phyloP scores from a whole-genome alignment of 192 early-diverging fungal genomes.

The Mortierella claussenii region DNA sequence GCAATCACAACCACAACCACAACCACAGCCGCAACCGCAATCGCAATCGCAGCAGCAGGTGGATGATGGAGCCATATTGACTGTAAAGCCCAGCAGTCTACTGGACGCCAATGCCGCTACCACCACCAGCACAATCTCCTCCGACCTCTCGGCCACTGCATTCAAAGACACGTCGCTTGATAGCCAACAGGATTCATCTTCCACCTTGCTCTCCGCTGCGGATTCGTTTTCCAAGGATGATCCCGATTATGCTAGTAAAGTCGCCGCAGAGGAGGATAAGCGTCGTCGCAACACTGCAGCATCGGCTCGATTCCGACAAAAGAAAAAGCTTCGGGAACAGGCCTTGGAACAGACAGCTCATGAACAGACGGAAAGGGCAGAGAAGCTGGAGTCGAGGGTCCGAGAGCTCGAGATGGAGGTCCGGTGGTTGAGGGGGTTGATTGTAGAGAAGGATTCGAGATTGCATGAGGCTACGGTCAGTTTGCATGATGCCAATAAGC shows the following conservation, averaged over 20 bases:
- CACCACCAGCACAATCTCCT: neutral
- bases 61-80: neutral
- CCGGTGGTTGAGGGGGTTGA: constrained; percentile 87
- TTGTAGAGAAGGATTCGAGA: constrained; percentile 79
- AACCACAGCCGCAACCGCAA: constrained; percentile 25
- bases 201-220: constrained; percentile 4
- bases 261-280: constrained; percentile 83
- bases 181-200: neutral
- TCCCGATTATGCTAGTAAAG: constrained; percentile 21
- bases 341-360: constrained; percentile 82
- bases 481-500: constrained; percentile 22
- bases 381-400: constrained; percentile 78
- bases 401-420: constrained; percentile 91
- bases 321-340: constrained; percentile 95
- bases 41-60: constrained; percentile 4
- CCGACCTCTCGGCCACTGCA: neutral
- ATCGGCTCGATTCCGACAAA: constrained; percentile 92
- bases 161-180: neutral
- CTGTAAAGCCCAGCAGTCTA: neutral
- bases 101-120: neutral
- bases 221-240: constrained; percentile 41
- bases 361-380: constrained; percentile 78
- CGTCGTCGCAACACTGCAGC: constrained; percentile 94
- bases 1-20: neutral
- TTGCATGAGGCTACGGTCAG: constrained; percentile 37